Evolutionary conservation across 108 stramenopile species (phyloP).

Genomic region (Nitzschia sp.): DNA sequence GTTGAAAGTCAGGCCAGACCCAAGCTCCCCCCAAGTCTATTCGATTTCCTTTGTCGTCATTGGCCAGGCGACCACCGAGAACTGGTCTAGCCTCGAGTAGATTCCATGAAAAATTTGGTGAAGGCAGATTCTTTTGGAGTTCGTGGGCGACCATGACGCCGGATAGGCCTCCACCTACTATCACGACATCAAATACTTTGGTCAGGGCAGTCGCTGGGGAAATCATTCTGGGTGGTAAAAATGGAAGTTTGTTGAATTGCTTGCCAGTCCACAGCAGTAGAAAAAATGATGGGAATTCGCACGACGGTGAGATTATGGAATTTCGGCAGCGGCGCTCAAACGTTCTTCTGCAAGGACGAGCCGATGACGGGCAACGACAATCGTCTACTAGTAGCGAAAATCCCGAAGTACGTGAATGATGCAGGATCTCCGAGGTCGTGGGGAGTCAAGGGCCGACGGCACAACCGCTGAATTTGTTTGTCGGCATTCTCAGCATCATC

Average conservation of each 20-base stretch:
- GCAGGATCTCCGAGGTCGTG: no score
- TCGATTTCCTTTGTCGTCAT: slow-evolving; percentile 29
- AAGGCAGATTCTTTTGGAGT: slow-evolving; percentile 10
- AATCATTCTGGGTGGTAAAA: not conserved
- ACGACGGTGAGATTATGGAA: no score
- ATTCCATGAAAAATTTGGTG: slow-evolving; percentile 25
- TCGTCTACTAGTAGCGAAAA: no score
- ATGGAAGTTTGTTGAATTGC: not conserved
- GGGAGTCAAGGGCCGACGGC: no score
- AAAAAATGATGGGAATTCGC: no score
- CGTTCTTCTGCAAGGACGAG: no score
- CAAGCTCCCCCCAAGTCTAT: slow-evolving; percentile 69
- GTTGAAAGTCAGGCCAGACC: slow-evolving; percentile 59
- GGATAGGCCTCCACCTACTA: slow-evolving; percentile 48
- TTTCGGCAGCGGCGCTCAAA: no score
- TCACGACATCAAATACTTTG: slow-evolving; percentile 41
- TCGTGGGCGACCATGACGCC: slow-evolving; percentile 36
- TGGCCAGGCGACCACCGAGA: slow-evolving; percentile 56
- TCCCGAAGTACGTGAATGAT: no score
- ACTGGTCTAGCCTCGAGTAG: slow-evolving; percentile 47
- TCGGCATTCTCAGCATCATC: no score
- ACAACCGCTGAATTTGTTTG: no score
- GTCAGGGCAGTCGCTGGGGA: not conserved
- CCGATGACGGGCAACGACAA: no score
- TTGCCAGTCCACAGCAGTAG: not conserved